Base-by-base conservation (phyloP, 75 land plant genomes). In the Isoetes taiwanensis region DNA sequence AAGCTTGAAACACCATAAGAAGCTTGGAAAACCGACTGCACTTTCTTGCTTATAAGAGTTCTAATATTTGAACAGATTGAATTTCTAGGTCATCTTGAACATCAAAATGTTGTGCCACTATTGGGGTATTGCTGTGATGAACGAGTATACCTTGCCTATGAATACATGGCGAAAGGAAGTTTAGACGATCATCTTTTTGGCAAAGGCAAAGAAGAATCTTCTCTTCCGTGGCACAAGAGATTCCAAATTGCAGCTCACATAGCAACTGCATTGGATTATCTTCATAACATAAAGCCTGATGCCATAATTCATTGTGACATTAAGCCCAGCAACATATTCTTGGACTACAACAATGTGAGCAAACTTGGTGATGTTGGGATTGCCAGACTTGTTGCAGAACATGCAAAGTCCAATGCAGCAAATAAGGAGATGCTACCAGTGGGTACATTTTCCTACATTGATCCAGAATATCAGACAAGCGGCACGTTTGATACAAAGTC, bases 351-450 rank as follows among this genome's bases (percentile, higher is more conserved):
- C 43, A 41, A 79, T 25, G 80, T 80, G 3, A 80, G 86, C 70
- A 83, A 80, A 58, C 71, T 83, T 48, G 86, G 86, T 9, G 86
- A 83, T 63, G 80, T 74, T 32, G 86, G 86, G 8, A 70, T 83
- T 8, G 75, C 84, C 26, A 73, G 75, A 25, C 55, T 80, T 54
- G 58, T 76, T 30, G 28, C 64, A 10, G 41, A 43, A 21, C 20
- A 41, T 9, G 23, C 32, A 11, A 56, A 61, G 55, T 38, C 28
- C 14, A 27, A 38, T 16, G 61, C 79, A 3, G 43, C 56, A 26
- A 71, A 43, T 62, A 77, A 63, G 38, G 70, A 80, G 38, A 84
- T 78, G 0, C 72, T 55, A 14, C 85, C 74, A 16, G 81, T 68
- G 21, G 89, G 89, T 4, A 84, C 89, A 25, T 69, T 84, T 26